Evolutionary conservation across 2,329 filamentous ascomycete species (phyloP).

Genomic region (Colletotrichum magnum): DNA sequence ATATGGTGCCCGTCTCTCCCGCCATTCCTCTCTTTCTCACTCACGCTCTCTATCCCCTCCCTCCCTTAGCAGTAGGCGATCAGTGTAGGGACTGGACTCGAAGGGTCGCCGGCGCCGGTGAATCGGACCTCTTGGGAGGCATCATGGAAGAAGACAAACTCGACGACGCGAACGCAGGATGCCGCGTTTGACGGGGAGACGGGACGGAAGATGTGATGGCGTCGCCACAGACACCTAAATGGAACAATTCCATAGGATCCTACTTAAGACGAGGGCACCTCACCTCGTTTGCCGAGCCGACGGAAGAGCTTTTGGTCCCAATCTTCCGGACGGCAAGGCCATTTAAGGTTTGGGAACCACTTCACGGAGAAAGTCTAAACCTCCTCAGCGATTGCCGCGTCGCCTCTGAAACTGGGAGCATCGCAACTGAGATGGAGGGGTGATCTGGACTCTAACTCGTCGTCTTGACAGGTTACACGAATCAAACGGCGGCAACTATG

Average conservation of each 20-base stretch:
- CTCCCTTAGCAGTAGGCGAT: neutral
- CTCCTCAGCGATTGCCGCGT: constrained; percentile 6
- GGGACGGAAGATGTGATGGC: constrained; percentile 31
- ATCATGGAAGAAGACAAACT: constrained; percentile 21
- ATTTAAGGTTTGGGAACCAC: constrained; percentile 14
- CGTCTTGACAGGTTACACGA: neutral
- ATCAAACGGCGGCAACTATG: neutral
- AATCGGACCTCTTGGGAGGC: constrained; percentile 16
- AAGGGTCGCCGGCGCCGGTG: constrained; percentile 14
- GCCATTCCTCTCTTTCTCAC: constrained; percentile 19
- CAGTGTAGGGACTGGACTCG: neutral
- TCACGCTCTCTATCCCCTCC: neutral
- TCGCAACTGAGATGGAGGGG: neutral
- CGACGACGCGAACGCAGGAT: neutral
- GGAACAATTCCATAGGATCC: neutral
- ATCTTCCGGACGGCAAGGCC: neutral
- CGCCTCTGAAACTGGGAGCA: constrained; percentile 18
- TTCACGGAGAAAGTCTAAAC: constrained; percentile 16
- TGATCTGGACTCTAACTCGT: constrained; percentile 24
- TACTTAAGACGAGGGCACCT: constrained; percentile 25
- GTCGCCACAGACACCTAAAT: no score
- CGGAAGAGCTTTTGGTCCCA: neutral
- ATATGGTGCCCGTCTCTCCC: constrained; percentile 35
- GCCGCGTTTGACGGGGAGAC: constrained; percentile 1
- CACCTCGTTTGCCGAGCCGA: no score